Evolutionary conservation across 2,329 filamentous ascomycete species (phyloP).

Genomic region (Hypoxylon rubiginosum): DNA sequence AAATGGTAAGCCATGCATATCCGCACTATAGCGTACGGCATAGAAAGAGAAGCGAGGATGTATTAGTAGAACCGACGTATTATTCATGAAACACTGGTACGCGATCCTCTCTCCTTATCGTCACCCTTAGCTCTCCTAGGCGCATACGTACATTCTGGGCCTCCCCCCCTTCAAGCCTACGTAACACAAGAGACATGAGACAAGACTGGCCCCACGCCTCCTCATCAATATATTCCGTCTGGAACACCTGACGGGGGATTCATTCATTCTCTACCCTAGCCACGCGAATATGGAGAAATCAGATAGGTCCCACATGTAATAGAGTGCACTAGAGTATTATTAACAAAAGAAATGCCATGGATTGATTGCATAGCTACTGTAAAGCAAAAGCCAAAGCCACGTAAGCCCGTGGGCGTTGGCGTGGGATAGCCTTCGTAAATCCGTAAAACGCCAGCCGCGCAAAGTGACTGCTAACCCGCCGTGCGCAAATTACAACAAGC

Average conservation of each 20-base stretch:
- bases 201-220: neutral
- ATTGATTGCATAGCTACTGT: constrained; percentile 5
- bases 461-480: neutral
- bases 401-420: neutral
- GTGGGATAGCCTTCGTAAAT: neutral
- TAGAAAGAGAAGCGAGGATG: neutral
- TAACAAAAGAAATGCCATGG: constrained; percentile 19
- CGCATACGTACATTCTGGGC: no score
- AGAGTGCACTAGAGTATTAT: neutral
- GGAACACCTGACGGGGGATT: neutral
- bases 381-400: neutral
- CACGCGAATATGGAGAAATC: neutral
- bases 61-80: neutral
- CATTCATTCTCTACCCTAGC: neutral
- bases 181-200: neutral
- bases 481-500: neutral
- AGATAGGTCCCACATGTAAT: neutral
- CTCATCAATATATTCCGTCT: neutral
- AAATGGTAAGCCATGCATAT: no score
- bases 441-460: constrained; percentile 23
- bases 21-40: neutral
- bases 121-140: neutral
- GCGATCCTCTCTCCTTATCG: neutral
- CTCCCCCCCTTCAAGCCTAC: neutral
- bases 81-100: neutral